Conservation (phyloP, 768 basidiomycete genomes). For the Cystofilobasidium ferigula region DNA sequence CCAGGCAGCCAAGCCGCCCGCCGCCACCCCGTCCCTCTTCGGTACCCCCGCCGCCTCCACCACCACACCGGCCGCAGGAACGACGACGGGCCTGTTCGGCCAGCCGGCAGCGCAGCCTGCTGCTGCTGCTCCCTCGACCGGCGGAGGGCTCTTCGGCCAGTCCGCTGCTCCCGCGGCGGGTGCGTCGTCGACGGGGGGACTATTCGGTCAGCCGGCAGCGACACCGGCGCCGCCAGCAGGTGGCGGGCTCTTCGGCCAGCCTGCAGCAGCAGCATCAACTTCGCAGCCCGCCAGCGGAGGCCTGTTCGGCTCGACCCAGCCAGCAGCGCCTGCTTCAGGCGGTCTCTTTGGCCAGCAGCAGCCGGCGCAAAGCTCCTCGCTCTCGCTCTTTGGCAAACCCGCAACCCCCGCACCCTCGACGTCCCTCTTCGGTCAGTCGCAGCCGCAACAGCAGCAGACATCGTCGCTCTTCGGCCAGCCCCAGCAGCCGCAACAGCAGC, state of each 20-base stretch:
- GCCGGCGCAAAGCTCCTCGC: too few relatives aligned
- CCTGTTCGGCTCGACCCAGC: background rate
- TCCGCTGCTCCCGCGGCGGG: background rate
- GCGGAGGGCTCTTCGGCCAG: background rate
- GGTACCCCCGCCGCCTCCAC: background rate
- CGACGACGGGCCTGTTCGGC: background rate
- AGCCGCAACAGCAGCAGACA: slow-evolving; percentile 5
- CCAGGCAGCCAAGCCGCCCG: background rate
- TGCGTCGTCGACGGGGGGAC: background rate
- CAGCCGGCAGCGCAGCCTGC: background rate
- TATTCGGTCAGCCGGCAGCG: slow-evolving; percentile 5
- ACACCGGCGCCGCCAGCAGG: background rate
- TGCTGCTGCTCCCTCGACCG: background rate
- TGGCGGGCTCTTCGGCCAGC: slow-evolving; percentile 3
- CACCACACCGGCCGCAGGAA: background rate
- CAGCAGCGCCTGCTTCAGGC: background rate
- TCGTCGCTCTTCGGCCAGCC: background rate
- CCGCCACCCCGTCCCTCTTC: background rate
- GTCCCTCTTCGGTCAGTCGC: slow-evolving; percentile 7
- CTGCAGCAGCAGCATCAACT: slow-evolving; percentile 14
- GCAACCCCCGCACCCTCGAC: background rate
- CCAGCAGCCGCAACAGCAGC: slow-evolving; percentile 16
- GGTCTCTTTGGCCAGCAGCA: slow-evolving; percentile 7
- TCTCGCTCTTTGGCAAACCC: too few relatives aligned
- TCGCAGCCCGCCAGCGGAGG: slow-evolving; percentile 2